Evolutionary conservation across 768 basidiomycete species (phyloP), one percentile per base, ranked within the genome.

Genomic region (Lepiota brunneoincarnata): DNA sequence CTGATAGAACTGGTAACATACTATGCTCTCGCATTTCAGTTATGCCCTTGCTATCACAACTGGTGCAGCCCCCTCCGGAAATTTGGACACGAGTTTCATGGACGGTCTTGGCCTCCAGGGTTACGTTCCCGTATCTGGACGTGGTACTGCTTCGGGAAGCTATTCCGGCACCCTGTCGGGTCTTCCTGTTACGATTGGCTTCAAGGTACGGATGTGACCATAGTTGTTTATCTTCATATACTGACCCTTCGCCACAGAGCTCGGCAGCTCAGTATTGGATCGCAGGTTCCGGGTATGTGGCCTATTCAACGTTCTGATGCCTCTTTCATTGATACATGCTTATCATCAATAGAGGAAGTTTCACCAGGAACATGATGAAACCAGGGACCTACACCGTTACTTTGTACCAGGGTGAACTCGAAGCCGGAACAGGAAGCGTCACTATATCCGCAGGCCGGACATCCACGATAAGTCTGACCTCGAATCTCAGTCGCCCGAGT

Each of bases 231-330:
- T 26, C 20, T 31, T 34, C 7, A 31, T 18, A 28, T 43, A 21
- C 17, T 24, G 20, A 43, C 36, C 5, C 15, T 24, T 56, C 24
- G n/a, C 12, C 14, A 10, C 43, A 74, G 72, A 77, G 75, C 55
- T 68, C 72, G 10, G 73, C 65, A 18, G 74, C 75, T 15, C 77
- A 79, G 57, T 79, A 79, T 60, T 79, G 78, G 78, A 61, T 70
- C 4, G 59, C 69, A 17, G 75, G 63, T 21, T 71, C 69, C 24
- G 71, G 71, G 74, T 75, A 31, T 40, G 69, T 58, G 21, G n/a
- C 9, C 35, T 47, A 2, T 45, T n/a, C 3, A 37, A 20, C 21
- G 9, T 21, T 24, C 26, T 18, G 11, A 40, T 37, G 41, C 17
- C 49, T 51, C 21, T 20, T 11, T 42, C 37, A 41, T 7, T 37